A percentile compares a stretch with the other conserved stretches of the same genome.
Conservation (phyloP, 768 basidiomycete genomes). For the Amanita jacksonii region DNA sequence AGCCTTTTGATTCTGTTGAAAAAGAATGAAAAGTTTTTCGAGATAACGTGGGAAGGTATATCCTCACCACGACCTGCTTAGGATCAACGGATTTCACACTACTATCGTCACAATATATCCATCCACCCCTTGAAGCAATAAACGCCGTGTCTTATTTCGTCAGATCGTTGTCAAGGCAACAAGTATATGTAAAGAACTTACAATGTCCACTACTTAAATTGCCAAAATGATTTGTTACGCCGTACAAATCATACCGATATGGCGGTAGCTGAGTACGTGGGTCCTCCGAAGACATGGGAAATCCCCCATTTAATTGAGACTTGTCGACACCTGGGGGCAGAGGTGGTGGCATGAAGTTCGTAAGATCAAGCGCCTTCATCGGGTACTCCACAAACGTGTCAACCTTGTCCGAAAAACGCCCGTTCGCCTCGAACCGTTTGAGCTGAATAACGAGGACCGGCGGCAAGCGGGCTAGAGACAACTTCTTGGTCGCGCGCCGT, state of each 20-base stretch:
- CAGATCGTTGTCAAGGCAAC: background rate
- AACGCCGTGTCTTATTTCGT: slow-evolving; percentile 75
- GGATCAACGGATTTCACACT: slow-evolving; percentile 65
- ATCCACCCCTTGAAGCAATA: slow-evolving; percentile 77
- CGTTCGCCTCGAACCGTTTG: slow-evolving; percentile 87
- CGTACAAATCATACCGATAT: slow-evolving; percentile 90
- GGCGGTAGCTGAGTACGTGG: slow-evolving; percentile 79
- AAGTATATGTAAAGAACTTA: slow-evolving; percentile 31
- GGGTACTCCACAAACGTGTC: slow-evolving; percentile 95
- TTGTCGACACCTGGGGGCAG: slow-evolving; percentile 56
- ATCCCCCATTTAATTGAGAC: slow-evolving; percentile 34
- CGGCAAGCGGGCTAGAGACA: slow-evolving; percentile 87
- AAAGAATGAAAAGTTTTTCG: slow-evolving; percentile 2
- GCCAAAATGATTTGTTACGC: slow-evolving; percentile 93
- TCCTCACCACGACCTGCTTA: slow-evolving; percentile 73
- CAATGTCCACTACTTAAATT: slow-evolving; percentile 94
- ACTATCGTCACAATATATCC: slow-evolving; percentile 94
- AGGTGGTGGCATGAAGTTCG: slow-evolving; percentile 81
- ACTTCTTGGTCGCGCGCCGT: slow-evolving; percentile 75
- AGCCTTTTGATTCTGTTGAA: slow-evolving; percentile 43
- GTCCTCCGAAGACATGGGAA: slow-evolving; percentile 46
- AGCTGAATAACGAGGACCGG: slow-evolving; percentile 89
- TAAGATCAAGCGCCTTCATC: slow-evolving; percentile 44
- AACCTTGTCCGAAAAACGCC: slow-evolving; percentile 91
- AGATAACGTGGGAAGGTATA: background rate